Evolutionary conservation across 441 rosid species (phyloP), one percentile per base, ranked within the genome.

Genomic region (Eruca vesicaria): DNA sequence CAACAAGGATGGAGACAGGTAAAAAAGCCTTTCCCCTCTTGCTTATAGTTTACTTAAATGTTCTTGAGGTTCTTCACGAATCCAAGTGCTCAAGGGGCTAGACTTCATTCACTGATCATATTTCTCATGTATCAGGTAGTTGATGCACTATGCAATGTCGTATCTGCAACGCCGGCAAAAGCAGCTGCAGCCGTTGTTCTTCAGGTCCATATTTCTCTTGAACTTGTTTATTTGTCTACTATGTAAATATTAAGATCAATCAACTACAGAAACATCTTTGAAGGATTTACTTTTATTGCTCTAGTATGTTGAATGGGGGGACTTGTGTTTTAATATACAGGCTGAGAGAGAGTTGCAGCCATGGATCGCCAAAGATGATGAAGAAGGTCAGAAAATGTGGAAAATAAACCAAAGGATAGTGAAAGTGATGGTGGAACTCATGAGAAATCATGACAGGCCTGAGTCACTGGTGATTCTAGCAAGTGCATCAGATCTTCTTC

Each of bases 1-100:
- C 99, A 89, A 20, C 99, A 96, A 83, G 99, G 99, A 82, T 96
- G 99, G 98, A 87, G 96, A 90, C 99, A 96, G 98, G 99, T 96
- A 85, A 67, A 85, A 67, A 84, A 69, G 75, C 41, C 65, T 61
- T 62, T 73, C 48, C 35, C 31, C 41, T 36, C 41, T 68, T 2
- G 29, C 41, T 55, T 52, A 32, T 48, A 31, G 36, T 66, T 69
- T 48, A 10, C 64, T 68, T 59, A 16, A 23, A 12, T 66, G 15
- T 48, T 68, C 19, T 60, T 41, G 68, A 61, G 61, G n/a, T 20
- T 14, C 43, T 66, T 65, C 9, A 53, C 31, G 52, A 69, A 20
- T 12, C 9, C 43, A 68, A 78, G 60, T 36, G 43, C 50, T 72
- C 38, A 38, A 28, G 69, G 32, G 38, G 26, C 36, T 63, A 50